Evolutionary conservation across 1,284 basidiomycete genomes (phyloP).

Genomic region (Cryptococcus floricola): DNA sequence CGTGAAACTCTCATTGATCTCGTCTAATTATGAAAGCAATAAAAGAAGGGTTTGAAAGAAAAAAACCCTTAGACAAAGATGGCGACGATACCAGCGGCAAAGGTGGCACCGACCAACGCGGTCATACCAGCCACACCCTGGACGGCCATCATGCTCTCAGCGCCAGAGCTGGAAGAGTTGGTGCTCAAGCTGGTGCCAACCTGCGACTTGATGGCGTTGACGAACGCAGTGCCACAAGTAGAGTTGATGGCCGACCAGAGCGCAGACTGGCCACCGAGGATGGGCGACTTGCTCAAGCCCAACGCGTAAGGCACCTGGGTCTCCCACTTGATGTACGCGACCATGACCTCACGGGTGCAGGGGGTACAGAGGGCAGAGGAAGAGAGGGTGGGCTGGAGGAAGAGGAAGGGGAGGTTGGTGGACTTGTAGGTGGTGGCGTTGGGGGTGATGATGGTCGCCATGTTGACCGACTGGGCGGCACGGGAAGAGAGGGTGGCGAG

Average conservation of each 20-base stretch:
- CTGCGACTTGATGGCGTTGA: constrained; percentile 40
- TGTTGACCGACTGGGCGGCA: constrained; percentile 23
- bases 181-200: constrained; percentile 31
- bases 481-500: constrained; percentile 21
- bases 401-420: constrained; percentile 73
- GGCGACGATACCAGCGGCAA: constrained; percentile 28
- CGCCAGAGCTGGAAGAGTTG: constrained; percentile 23
- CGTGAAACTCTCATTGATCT: background rate
- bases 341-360: constrained; percentile 72
- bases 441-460: constrained; percentile 53
- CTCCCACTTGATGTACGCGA: constrained; percentile 72
- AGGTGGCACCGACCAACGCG: constrained; percentile 15
- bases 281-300: constrained; percentile 61
- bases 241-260: constrained; percentile 62
- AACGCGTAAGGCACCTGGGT: constrained; percentile 65
- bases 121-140: constrained; percentile 10
- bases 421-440: constrained; percentile 63
- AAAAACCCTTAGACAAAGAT: constrained; percentile 9
- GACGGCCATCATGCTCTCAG: constrained; percentile 16
- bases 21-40: too few relatives aligned
- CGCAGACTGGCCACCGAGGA: constrained; percentile 62
- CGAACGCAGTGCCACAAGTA: constrained; percentile 50
- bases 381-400: constrained; percentile 59
- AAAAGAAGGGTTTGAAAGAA: background rate
- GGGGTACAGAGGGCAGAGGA: constrained; percentile 64